Percentiles rank a stretch among this genome's conserved stretches.
Conservation (phyloP, 192 early-diverging fungal species). For the Mortierella hygrophila region DNA sequence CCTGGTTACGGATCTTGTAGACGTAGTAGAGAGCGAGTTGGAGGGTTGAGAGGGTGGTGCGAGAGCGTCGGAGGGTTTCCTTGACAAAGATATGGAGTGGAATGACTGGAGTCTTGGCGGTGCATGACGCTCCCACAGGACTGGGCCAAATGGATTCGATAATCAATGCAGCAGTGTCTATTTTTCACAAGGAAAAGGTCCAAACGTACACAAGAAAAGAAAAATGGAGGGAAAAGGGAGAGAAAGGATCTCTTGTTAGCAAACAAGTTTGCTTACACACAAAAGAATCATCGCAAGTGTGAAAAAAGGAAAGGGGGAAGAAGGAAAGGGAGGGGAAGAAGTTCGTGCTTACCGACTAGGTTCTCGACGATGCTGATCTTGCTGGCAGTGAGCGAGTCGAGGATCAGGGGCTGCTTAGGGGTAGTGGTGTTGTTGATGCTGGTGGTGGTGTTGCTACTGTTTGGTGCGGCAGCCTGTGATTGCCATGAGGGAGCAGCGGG, state of each 20-base stretch:
- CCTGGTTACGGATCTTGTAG: constrained; percentile 66
- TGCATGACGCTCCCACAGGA: constrained; percentile 46
- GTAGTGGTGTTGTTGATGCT: constrained; percentile 9
- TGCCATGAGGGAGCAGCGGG: constrained; percentile 41
- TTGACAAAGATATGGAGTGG: constrained; percentile 73
- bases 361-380: constrained; percentile 48
- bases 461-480: neutral
- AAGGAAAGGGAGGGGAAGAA: neutral
- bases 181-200: neutral
- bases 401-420: constrained; percentile 46
- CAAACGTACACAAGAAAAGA: neutral
- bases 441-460: constrained; percentile 9
- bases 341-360: constrained; percentile 37
- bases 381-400: constrained; percentile 37
- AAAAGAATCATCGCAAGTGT: neutral
- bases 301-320: neutral
- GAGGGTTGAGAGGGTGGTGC: constrained; percentile 78
- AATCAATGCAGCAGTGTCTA: constrained; percentile 73
- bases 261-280: neutral
- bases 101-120: constrained; percentile 57
- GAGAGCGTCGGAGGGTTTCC: constrained; percentile 75
- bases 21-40: constrained; percentile 80
- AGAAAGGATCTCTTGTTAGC: neutral
- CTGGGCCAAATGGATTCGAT: constrained; percentile 72
- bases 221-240: neutral